A percentile compares a stretch with the other conserved stretches of the same genome.
phyloP scores from a whole-genome alignment of 768 basidiomycete species.

The Coprinellus aureogranulatus region DNA sequence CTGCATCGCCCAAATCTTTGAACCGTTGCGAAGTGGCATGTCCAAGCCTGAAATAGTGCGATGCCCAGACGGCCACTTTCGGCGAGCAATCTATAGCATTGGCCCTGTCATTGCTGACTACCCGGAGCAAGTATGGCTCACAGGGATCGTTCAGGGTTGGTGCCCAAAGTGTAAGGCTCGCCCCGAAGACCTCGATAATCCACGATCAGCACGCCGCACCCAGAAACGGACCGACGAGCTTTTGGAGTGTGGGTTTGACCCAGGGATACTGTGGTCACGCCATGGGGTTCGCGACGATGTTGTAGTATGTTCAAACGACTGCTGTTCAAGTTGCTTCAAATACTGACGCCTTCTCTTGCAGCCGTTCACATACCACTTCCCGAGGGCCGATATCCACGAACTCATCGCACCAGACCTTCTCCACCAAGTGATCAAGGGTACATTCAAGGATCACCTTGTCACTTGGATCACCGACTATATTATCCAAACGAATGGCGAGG shows the following conservation, averaged over 20 bases:
- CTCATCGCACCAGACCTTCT: conserved; percentile 33
- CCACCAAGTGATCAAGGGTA: conserved; percentile 42
- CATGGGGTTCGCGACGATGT: conserved; percentile 32
- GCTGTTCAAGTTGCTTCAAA: background rate
- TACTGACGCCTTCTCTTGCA: conserved; percentile 6
- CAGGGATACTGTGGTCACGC: conserved; percentile 28
- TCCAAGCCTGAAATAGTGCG: conserved; percentile 17
- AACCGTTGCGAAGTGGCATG: conserved; percentile 15
- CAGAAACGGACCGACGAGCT: conserved; percentile 24
- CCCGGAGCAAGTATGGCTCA: conserved; percentile 31
- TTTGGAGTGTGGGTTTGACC: conserved; percentile 23
- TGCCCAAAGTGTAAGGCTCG: conserved; percentile 22
- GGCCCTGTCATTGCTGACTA: conserved; percentile 38
- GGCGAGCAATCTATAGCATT: conserved; percentile 24
- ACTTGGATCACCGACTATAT: conserved; percentile 35
- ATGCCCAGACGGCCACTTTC: conserved; percentile 35
- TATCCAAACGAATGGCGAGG: conserved; percentile 10
- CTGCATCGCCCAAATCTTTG: conserved; percentile 17
- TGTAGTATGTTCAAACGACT: conserved; percentile 25
- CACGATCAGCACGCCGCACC: conserved; percentile 13
- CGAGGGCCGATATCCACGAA: conserved; percentile 34
- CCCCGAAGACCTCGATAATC: conserved; percentile 18
- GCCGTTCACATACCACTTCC: conserved; percentile 33
- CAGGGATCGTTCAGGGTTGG: conserved; percentile 26
- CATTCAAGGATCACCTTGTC: conserved; percentile 41